Conservation (phyloP, 129 eudicot genomes). For the Pulicaria dysenterica region DNA sequence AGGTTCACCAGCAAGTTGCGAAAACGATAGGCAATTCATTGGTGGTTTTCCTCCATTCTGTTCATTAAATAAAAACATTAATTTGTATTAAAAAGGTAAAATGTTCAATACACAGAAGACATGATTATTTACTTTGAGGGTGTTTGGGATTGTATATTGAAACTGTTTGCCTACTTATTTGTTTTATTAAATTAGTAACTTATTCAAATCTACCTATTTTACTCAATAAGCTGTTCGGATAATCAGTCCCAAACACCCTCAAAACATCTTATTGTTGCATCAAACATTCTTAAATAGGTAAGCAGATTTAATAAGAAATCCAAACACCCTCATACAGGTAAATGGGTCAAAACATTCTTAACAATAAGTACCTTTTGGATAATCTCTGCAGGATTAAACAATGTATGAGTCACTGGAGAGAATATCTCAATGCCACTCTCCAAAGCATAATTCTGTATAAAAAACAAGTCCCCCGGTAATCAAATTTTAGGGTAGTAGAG, state of each 20-base stretch:
- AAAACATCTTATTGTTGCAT: neutral
- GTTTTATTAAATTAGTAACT: neutral
- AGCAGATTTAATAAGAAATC: neutral
- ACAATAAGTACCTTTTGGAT: slow-evolving; percentile 57
- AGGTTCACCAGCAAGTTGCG: slow-evolving; percentile 84
- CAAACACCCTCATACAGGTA: neutral
- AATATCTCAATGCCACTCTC: slow-evolving; percentile 65
- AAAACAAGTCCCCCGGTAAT: neutral
- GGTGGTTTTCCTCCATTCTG: slow-evolving; percentile 95
- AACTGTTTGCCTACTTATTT: neutral
- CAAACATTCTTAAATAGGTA: neutral
- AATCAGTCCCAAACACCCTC: neutral
- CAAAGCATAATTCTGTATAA: slow-evolving; percentile 59
- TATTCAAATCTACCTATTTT: neutral
- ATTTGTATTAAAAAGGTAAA: neutral
- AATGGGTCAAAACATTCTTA: neutral
- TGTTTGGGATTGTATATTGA: neutral
- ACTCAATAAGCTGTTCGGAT: neutral
- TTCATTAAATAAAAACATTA: neutral
- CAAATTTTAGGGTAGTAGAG: too few relatives aligned
- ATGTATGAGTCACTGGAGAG: slow-evolving; percentile 91
- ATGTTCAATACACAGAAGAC: neutral
- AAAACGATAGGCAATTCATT: slow-evolving; percentile 67
- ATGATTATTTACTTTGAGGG: neutral
- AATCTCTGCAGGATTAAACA: slow-evolving; percentile 82